Conservation (phyloP, 768 basidiomycete genomes). For the Roridomyces roridus region DNA sequence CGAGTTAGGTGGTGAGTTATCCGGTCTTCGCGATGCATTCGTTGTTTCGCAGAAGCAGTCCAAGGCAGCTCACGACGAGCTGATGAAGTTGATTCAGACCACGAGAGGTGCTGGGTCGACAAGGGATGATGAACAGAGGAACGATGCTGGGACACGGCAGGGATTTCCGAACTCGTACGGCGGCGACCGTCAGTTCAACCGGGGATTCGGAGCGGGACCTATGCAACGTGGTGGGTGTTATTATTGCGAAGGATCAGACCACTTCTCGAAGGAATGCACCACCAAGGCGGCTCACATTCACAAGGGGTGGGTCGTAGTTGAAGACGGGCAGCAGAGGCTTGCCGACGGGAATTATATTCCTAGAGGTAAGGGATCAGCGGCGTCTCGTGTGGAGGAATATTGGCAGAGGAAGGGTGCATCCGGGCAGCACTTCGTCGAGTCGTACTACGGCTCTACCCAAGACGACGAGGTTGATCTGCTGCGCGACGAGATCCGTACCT, state of each 20-base stretch:
- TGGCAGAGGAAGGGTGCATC: constrained; percentile 8
- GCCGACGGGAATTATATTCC: no score
- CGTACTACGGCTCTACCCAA: background rate
- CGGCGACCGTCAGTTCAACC: background rate
- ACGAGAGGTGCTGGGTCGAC: background rate
- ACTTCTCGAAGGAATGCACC: background rate
- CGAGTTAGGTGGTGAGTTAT: constrained; percentile 2
- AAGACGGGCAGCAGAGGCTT: no score
- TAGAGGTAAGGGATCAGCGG: background rate
- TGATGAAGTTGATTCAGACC: constrained; percentile 6
- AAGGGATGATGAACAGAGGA: constrained; percentile 3
- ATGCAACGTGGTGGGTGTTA: no score
- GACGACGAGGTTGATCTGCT: constrained; percentile 10
- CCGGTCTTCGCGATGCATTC: constrained; percentile 3
- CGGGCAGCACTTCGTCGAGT: constrained; percentile 5
- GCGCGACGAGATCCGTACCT: constrained; percentile 10
- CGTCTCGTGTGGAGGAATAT: constrained; percentile 9
- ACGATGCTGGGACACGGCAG: background rate
- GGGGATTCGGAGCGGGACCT: background rate
- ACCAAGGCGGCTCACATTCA: no score
- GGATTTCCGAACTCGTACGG: background rate
- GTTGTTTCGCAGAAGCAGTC: constrained; percentile 2
- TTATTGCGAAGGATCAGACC: constrained; percentile 8
- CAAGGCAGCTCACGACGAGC: constrained; percentile 4
- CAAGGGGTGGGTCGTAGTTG: no score